Base-by-base conservation (phyloP, 371 early-diverging fungal genomes). In the Dinochytrium kinnereticum region DNA sequence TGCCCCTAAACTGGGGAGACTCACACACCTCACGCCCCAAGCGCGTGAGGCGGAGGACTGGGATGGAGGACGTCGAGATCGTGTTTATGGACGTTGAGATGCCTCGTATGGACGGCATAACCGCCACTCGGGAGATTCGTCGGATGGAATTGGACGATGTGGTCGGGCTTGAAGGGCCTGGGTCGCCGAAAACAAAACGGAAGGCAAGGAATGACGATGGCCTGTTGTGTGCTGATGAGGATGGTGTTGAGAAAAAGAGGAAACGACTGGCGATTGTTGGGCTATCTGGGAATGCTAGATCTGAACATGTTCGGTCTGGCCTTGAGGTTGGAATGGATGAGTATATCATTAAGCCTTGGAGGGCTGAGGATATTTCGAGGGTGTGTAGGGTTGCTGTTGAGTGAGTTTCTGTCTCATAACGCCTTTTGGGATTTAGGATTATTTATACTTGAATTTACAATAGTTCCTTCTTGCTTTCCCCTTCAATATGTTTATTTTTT, bases 21-120 rank as follows among this genome's bases (percentile, higher is more conserved):
- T n/a, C n/a, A n/a, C n/a, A n/a, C n/a, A 7, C 55, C 7, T 53
- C 55, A 13, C 44, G 44, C 13, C 44, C 44, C 7, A 44, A 44
- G 19, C 44, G 44, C 44, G 19, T 44, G 13, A 7, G 44, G 19
- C 44, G 44, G 19, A 44, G 44, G 19, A 44, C 44, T 7, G 44
- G 44, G 44, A 44, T 44, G 44, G 44, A 44, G 44, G 53, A 49
- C 34, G 44, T 68, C 34, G 68, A 68, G 24, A 34, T 72, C 10
- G 65, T 72, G 7, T 64, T 72, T 24, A 65, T 72, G 65, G 72
- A 72, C 65, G 40, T 72, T 1, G 34, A 50, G 10, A 65, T 72
- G 72, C 72, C 72, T 15, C 31, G 33, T 24, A 72, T 72, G 67
- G 72, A 64, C 36, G 72, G 72, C 24, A 30, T 72, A 7, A 33